Percentiles rank a stretch among this genome's conserved stretches.
Evolutionary conservation across 306 rosid genomes (phyloP).

Genomic region (Spatholobus suberectus): DNA sequence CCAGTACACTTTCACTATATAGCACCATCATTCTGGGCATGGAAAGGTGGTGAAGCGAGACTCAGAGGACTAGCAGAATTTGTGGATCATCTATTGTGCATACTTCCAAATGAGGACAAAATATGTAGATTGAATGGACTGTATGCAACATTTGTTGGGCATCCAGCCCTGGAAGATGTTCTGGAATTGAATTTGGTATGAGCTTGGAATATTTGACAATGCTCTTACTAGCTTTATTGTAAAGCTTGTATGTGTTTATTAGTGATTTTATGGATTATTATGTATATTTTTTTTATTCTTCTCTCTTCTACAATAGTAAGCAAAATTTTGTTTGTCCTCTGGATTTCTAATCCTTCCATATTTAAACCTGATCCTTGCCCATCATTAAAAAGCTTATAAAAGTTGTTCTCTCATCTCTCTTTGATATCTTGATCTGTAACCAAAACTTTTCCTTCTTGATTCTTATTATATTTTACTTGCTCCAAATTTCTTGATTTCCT

Average conservation of each 20-base stretch:
- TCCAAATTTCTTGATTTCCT: not conserved
- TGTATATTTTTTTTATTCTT: not conserved
- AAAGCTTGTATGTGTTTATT: not conserved
- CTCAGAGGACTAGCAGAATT: constrained; percentile 73
- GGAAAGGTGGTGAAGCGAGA: constrained; percentile 97
- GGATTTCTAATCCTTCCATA: not conserved
- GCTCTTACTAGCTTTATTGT: not conserved
- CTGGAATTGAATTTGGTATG: constrained; percentile 66
- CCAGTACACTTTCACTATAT: constrained; percentile 88
- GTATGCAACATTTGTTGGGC: constrained; percentile 89
- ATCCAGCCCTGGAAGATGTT: constrained; percentile 83
- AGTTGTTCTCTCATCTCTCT: not conserved
- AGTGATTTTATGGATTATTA: not conserved
- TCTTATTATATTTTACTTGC: not conserved
- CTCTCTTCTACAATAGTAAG: not conserved
- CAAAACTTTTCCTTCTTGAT: not conserved
- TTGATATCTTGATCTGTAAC: not conserved
- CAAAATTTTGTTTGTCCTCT: not conserved
- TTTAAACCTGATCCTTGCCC: not conserved
- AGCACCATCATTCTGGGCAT: constrained; percentile 98
- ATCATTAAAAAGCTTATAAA: not conserved
- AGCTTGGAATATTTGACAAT: constrained; percentile 1
- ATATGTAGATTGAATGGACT: constrained; percentile 81
- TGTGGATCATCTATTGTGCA: constrained; percentile 87
- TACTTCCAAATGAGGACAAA: constrained; percentile 89